Percentiles rank a stretch among this genome's conserved stretches.
Conservation (phyloP, 495 filamentous ascomycete species). For the Corynascus novoguineensis region DNA sequence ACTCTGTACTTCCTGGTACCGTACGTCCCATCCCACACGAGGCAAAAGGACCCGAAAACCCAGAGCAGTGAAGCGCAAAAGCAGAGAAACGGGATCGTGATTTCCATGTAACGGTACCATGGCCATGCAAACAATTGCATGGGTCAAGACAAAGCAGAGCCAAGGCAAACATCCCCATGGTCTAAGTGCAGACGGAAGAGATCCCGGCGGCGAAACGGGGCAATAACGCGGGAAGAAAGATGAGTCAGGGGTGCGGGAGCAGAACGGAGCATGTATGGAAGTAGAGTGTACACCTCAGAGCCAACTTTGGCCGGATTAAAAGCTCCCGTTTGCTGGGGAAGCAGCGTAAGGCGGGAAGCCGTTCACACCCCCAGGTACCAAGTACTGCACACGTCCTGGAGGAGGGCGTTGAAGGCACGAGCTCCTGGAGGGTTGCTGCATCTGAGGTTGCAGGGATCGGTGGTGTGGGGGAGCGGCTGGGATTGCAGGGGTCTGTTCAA, state of each 20-base stretch:
- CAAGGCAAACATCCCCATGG: background rate
- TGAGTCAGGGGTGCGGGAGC: conserved; percentile 16
- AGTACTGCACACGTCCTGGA: too few species aligned
- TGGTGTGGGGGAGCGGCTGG: conserved; percentile 17
- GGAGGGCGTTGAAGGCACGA: conserved; percentile 23
- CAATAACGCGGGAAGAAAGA: conserved; percentile 1
- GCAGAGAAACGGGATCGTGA: background rate
- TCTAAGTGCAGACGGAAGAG: background rate
- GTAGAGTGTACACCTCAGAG: too few species aligned
- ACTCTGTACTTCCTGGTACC: conserved; percentile 12
- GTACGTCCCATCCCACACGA: conserved; percentile 16
- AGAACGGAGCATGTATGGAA: conserved; percentile 24
- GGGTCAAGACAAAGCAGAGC: conserved; percentile 3
- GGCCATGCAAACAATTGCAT: background rate
- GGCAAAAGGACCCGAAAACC: background rate
- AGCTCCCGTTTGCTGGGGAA: conserved; percentile 7
- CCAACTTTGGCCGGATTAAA: background rate
- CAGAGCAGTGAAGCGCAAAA: background rate
- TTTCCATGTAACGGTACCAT: background rate
- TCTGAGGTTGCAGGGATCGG: conserved; percentile 19
- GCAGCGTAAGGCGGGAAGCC: conserved; percentile 14
- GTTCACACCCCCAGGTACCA: too few species aligned
- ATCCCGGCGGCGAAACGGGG: conserved; percentile 5
- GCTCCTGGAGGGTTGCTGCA: conserved; percentile 14
- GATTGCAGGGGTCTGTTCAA: conserved; percentile 18